Evolutionary conservation across 1,139 yeast genomes (phyloP), one percentile per base, ranked within the genome.

Genomic region (Lodderomyces pseudojiufengensis): DNA sequence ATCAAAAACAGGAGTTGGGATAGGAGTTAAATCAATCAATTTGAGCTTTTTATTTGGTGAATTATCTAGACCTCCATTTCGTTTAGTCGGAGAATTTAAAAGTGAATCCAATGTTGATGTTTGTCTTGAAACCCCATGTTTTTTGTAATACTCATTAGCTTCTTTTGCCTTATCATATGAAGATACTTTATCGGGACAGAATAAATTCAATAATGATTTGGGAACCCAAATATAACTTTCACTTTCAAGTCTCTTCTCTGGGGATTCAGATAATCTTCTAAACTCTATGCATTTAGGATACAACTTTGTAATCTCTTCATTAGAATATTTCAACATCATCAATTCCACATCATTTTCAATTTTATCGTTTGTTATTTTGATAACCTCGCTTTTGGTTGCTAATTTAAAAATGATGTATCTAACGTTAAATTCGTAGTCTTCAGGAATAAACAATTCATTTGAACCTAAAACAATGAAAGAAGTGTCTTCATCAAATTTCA

Each of bases 211-310:
- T 15, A 51, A 27, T 6, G 40, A 38, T 25, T 25, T 30, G 1
- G 57, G 57, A 11, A 51, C 31, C 55, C 55, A 51, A 9, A 48
- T 32, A 14, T 39, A 39, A 16, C 24, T 35, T 12, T 26, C 26
- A 12, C 31, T 14, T 5, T 28, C 31, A 5, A 11, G 5, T 4
- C 9, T 28, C 13, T 22, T 33, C 16, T 26, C 31, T 9, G 36
- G 39, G 11, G 40, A 36, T 7, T 28, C 37, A 10, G 20, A 23
- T 21, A 11, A 23, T 37, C 35, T 27, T 20, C 30, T 30, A 5
- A 33, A 30, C 27, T 38, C 44, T n/a, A 12, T 38, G 24, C 37
- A 32, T 15, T 31, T 29, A 9, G 45, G 47, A 30, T 32, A 39
- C 10, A 20, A 9, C 7, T 33, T 23, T 25, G 38, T 30, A 8